Base-by-base conservation (phyloP, 345 rosid genomes). In the Lepidium didymum region DNA sequence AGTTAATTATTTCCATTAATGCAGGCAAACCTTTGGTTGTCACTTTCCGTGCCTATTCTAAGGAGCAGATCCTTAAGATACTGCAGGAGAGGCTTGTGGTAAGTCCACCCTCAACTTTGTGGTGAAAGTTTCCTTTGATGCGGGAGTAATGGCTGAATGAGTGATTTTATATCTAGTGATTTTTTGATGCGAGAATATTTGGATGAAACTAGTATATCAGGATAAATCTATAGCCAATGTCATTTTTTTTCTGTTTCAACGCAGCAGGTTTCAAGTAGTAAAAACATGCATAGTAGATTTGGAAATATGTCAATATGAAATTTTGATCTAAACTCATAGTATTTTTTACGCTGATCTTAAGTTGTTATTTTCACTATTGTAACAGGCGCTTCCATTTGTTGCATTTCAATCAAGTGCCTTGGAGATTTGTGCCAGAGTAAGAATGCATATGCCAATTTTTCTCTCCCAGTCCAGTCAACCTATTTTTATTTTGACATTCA, bases 351-450 rank as follows among this genome's bases (percentile, higher is more conserved):
- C 14, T 61, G 23, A 14, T 60, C 10, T 33, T 13, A 15, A 11
- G 4, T 49, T 47, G 18, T 34, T 31, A 10, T 36, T 47, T 16
- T 54, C 34, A 71, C 14, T 67, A 21, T 65, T 71, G 25, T 68
- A 44, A 44, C 86, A 92, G 95, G 85, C 54, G 44, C 81, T 90
- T 64, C 86, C 91, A 62, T 79, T 67, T 70, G 58, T 59, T 51
- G 83, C 83, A 19, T 93, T 88, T 74, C 89, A 90, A 55, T 82
- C 85, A 56, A 90, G 83, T 62, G 97, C 97, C 40, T 69, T 93
- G 82, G 97, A 93, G 77, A 86, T 93, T 12, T 93, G 99, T 69
- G 96, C 97, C 41, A 90, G 99, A 75, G 99, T 93, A 73, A 84
- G 96, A 79, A 35, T 14, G 35, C 7, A 62, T 33, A n/a, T 18